Base-by-base conservation (phyloP, 495 filamentous ascomycete species). In the Parathielavia hyrcaniae region DNA sequence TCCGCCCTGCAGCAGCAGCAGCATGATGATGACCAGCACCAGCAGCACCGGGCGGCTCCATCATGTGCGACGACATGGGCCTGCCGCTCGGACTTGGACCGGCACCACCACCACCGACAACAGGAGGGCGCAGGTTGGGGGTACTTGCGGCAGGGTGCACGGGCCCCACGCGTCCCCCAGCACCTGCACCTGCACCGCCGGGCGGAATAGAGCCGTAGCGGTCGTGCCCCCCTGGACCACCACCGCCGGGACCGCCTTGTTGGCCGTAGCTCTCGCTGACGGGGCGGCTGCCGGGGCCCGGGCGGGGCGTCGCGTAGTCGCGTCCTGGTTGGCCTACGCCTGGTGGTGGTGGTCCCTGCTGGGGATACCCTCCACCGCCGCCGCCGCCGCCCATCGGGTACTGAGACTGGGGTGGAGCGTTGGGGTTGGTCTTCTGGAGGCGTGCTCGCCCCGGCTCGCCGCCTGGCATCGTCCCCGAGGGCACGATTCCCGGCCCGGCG, bases 351-450 rank as follows among this genome's bases (percentile, higher is more conserved):
- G n/a, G 8, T 34, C 58, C 52, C 34, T 59, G 57, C 5, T 40
- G 40, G 26, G 54, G 54, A 9, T 58, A 58, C 23, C 34, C 56
- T 30, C 26, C 26, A 17, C 44, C 60, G 8, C 54, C 60, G 26
- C 44, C 60, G 8, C 54, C 60, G 10, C 51, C 53, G 20, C 41
- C 30, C 40, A 52, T 26, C 19, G 61, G 60, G 48, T 61, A 67
- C 50, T 66, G 67, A 7, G 68, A 59, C 1, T 70, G 66, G n/a
- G 66, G 69, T 1, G 53, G 54, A 6, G 53, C 14, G 43, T 67
- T 66, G 14, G 69, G 71, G 53, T 71, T 71, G 22, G 59, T 65
- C 60, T 77, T 78, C 4, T 68, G 70, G 17, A 76, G 61, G 19
- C 72, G 60, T 47, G 71, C 68, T 17, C 67, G 67, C 6, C 41